phyloP scores from a whole-genome alignment of 2,329 filamentous ascomycete species.

The Calonectria multiphialidica region DNA sequence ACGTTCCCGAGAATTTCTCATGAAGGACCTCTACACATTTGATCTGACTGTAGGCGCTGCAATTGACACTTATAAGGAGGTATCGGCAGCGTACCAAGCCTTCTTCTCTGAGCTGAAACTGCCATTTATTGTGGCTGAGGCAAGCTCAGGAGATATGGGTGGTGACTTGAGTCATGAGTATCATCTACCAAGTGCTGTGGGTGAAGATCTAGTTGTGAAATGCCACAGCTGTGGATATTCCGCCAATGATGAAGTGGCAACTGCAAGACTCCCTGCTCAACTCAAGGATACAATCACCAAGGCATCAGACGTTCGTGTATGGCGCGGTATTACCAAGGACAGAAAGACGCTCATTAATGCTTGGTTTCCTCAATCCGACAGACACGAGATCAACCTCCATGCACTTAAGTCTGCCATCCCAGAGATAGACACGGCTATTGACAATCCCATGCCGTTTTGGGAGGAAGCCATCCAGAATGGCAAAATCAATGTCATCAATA shows the following conservation, averaged over 20 bases:
- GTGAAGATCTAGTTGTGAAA: conserved; percentile 86
- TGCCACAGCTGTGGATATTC: conserved; percentile 81
- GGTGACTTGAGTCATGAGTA: conserved; percentile 95
- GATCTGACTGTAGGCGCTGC: conserved; percentile 78
- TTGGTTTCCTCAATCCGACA: conserved; percentile 66
- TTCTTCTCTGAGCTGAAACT: conserved; percentile 88
- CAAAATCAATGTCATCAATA: conserved; percentile 46
- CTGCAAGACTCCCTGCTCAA: conserved; percentile 39
- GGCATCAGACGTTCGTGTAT: conserved; percentile 53
- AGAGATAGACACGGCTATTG: conserved; percentile 78
- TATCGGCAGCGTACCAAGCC: conserved; percentile 78
- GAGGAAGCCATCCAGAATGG: conserved; percentile 46
- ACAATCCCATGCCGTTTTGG: conserved; percentile 69
- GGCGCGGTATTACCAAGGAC: conserved; percentile 77
- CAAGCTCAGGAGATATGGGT: conserved; percentile 96
- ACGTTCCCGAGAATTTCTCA: conserved; percentile 90
- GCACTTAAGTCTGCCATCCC: conserved; percentile 76
- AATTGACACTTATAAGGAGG: conserved; percentile 81
- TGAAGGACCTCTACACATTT: conserved; percentile 99
- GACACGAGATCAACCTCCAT: conserved; percentile 59
- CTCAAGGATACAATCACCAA: neutral
- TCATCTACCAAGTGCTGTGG: conserved; percentile 82
- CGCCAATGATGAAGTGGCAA: conserved; percentile 89
- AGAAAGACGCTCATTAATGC: conserved; percentile 76
- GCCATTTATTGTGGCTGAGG: conserved; percentile 86